Evolutionary conservation across 1,284 basidiomycete genomes (phyloP).

Genomic region (Ganoderma lingzhi): DNA sequence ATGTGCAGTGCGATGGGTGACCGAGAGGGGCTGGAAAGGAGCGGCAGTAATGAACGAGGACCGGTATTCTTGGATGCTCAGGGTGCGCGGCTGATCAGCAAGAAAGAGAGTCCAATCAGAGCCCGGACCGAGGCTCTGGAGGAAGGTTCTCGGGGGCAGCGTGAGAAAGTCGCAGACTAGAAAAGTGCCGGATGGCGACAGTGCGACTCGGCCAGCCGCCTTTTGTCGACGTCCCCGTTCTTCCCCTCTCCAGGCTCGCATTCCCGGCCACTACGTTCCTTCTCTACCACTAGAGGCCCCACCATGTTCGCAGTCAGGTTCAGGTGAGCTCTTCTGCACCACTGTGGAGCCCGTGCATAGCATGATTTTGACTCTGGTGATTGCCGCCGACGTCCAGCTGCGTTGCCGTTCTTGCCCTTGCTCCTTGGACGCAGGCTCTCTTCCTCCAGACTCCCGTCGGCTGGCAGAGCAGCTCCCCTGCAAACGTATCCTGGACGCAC

Average conservation of each 20-base stretch:
- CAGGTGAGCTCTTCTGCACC: conserved; percentile 37
- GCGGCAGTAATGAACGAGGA: neutral
- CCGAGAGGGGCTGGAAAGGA: neutral
- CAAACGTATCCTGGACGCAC: conserved; percentile 59
- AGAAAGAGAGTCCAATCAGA: conserved; percentile 3
- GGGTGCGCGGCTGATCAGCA: neutral
- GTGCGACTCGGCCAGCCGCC: conserved; percentile 2
- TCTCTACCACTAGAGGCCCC: conserved; percentile 28
- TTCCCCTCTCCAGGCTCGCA: conserved; percentile 16
- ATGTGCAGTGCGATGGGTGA: neutral
- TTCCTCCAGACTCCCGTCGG: conserved; percentile 48
- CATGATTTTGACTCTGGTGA: neutral
- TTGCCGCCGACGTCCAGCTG: conserved; percentile 43
- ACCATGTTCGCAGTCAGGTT: conserved; percentile 47
- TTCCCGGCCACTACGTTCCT: conserved; percentile 15
- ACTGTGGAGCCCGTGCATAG: neutral
- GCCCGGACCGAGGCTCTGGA: neutral
- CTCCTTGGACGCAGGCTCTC: conserved; percentile 58
- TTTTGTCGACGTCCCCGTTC: conserved; percentile 19
- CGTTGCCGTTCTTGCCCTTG: conserved; percentile 48
- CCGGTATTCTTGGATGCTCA: conserved; percentile 7
- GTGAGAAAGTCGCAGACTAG: conserved; percentile 25
- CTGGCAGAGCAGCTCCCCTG: conserved; percentile 42
- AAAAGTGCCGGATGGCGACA: conserved; percentile 14
- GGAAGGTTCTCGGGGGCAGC: conserved; percentile 26